A percentile compares a stretch with the other conserved stretches of the same genome.
Evolutionary conservation across 2,329 filamentous ascomycete species (phyloP).

Genomic region (Grosmannia penicillata): DNA sequence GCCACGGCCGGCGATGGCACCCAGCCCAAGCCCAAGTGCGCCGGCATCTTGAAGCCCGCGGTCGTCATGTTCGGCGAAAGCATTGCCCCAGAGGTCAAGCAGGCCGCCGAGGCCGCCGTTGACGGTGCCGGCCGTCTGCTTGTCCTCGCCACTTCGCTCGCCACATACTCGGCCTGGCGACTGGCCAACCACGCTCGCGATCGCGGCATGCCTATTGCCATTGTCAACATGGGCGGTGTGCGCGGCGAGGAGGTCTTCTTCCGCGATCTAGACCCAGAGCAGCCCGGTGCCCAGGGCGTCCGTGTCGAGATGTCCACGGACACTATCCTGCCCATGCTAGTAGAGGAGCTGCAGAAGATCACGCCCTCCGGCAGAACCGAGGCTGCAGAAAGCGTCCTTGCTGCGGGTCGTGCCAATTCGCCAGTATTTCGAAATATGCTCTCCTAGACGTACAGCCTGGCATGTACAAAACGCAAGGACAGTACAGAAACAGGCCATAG

Average conservation of each 20-base stretch:
- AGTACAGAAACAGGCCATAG: slow-evolving; percentile 5
- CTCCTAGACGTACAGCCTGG: too few relatives aligned
- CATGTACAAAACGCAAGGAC: slow-evolving; percentile 7
- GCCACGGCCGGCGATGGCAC: neutral
- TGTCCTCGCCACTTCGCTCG: slow-evolving; percentile 76
- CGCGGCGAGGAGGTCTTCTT: slow-evolving; percentile 66
- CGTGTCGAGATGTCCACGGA: slow-evolving; percentile 45
- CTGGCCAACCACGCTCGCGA: slow-evolving; percentile 73
- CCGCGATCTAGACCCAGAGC: slow-evolving; percentile 33
- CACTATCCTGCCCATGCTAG: slow-evolving; percentile 39
- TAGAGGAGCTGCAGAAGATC: slow-evolving; percentile 30
- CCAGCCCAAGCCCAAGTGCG: slow-evolving; percentile 24
- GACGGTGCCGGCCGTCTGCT: slow-evolving; percentile 63
- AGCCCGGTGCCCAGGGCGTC: slow-evolving; percentile 35
- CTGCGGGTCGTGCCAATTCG: slow-evolving; percentile 11
- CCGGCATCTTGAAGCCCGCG: slow-evolving; percentile 78
- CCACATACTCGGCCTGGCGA: slow-evolving; percentile 91
- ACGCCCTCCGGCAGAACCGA: slow-evolving; percentile 4
- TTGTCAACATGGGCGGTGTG: slow-evolving; percentile 77
- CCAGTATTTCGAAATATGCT: slow-evolving; percentile 44
- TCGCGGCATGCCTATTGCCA: slow-evolving; percentile 68
- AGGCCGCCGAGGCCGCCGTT: slow-evolving; percentile 63
- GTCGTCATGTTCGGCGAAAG: slow-evolving; percentile 96
- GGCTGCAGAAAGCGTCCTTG: neutral
- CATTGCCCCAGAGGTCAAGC: slow-evolving; percentile 55